Evolutionary conservation across 306 rosid genomes (phyloP).

Genomic region (Mimosa bimucronata): DNA sequence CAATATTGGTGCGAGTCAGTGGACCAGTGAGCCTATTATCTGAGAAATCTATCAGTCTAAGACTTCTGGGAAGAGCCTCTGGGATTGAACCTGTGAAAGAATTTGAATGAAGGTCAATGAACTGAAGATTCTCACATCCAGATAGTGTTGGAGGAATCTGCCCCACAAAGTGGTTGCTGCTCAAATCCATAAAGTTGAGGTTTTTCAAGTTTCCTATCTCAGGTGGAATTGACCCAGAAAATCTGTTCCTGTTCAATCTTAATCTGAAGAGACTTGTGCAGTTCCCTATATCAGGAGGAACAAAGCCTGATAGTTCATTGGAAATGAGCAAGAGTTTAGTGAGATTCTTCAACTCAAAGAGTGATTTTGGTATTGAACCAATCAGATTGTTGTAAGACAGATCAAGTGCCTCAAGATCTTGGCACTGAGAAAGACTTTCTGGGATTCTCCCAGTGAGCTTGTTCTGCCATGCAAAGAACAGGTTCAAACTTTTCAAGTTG

Average conservation of each 20-base stretch:
- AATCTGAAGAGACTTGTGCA: conserved; percentile 75
- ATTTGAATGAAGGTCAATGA: conserved; percentile 84
- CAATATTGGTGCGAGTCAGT: conserved; percentile 53
- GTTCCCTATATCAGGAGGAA: conserved; percentile 88
- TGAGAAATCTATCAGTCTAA: conserved; percentile 70
- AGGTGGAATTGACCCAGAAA: conserved; percentile 77
- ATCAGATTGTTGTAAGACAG: conserved; percentile 71
- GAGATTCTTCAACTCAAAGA: conserved; percentile 69
- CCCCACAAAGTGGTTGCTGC: conserved; percentile 73
- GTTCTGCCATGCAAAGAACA: conserved; percentile 87
- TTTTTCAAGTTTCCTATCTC: conserved; percentile 74
- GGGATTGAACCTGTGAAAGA: conserved; percentile 73
- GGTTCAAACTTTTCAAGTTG: conserved; percentile 65
- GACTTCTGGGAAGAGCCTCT: conserved; percentile 68
- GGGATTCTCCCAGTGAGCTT: conserved; percentile 83
- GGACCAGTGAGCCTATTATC: conserved; percentile 71
- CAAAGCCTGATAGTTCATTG: conserved; percentile 79
- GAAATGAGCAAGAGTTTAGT: conserved; percentile 74
- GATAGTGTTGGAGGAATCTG: conserved; percentile 70
- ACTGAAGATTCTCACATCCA: conserved; percentile 71
- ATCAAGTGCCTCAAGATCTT: conserved; percentile 74
- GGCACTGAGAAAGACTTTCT: conserved; percentile 67
- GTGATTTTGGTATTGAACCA: conserved; percentile 70
- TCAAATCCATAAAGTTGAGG: conserved; percentile 70
- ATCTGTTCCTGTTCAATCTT: conserved; percentile 66